These are phyloP conservation scores for Citrus glauca DNA, from an alignment of 345 rosid genomes.

Conservation along the genomic window DNA sequence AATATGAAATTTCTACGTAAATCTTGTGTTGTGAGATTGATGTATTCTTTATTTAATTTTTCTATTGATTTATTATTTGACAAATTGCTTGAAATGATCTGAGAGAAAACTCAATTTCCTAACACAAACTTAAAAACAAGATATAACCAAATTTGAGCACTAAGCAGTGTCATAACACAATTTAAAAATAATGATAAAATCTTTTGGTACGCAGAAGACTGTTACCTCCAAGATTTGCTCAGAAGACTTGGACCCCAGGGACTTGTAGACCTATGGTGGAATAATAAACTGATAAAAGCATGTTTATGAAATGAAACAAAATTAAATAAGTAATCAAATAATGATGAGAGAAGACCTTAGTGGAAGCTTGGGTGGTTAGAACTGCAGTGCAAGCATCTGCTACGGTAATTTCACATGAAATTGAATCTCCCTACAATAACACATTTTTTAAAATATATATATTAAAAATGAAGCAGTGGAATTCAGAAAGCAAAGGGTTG, in stretches of 20 bases:
- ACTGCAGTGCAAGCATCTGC: constrained; percentile 73
- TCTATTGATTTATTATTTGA: fast-evolving
- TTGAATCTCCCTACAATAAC: constrained; percentile 51
- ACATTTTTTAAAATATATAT: background rate
- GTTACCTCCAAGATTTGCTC: constrained; percentile 67
- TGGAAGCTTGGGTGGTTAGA: constrained; percentile 86
- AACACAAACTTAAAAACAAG: background rate
- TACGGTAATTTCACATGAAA: constrained; percentile 58
- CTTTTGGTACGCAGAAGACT: background rate
- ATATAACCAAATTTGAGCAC: background rate
- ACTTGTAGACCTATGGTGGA: constrained; percentile 64
- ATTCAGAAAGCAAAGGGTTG: background rate
- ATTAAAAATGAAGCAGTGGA: background rate
- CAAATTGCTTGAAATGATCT: fast-evolving
- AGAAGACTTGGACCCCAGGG: constrained; percentile 68
- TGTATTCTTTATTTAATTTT: too few species aligned
- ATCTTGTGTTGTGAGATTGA: too few species aligned
- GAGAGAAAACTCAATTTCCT: fast-evolving
- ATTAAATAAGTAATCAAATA: too few species aligned
- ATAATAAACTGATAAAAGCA: constrained; percentile 6
- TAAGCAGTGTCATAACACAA: background rate
- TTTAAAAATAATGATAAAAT: background rate
- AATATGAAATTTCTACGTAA: fast-evolving
- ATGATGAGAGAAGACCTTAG: constrained; percentile 51
- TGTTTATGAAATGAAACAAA: background rate